Evolutionary conservation across 1,284 basidiomycete genomes (phyloP), one percentile per base, ranked within the genome.

Genomic region (Rhizoctonia solani): DNA sequence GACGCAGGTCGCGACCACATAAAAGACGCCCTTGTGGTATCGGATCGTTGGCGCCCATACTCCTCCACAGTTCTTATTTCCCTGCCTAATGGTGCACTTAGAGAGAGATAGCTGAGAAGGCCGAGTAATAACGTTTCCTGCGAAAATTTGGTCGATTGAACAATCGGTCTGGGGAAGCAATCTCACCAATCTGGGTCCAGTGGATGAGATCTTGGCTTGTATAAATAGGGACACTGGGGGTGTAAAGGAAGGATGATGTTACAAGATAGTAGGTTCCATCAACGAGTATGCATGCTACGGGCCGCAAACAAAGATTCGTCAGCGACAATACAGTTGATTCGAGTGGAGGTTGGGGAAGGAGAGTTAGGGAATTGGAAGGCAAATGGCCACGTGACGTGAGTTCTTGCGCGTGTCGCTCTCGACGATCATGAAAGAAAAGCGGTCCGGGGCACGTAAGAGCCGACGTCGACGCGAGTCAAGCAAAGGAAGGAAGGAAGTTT

Each of bases 241-340:
- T 69, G 50, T 66, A 68, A 46, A 68, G 67, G 46, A 69, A 69
- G 5, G 69, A 66, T 4, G 69, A 65, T n/a, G 69, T 58, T 21
- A 66, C 68, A 39, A 68, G 68, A 42, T 68, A 70, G 61, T 63
- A 70, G 23, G 50, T 66, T 11, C 61, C 69, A 21, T 68, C 54
- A 34, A 72, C 72, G 61, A 39, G 71, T 55, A 42, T 70, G 67
- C 32, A 70, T 67, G 66, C 59, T 65, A 44, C 19, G 21, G 11
- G 13, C 8, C 11, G 44, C 8, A 19, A 19, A 14, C 21, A 39
- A 39, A 8, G 16, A 8, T 39, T 16, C 9, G 16, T 39, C 37
- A 39, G n/a, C n/a, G n/a, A 39, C 37, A 16, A 39, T 39, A 39
- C 9, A 16, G 37, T 8, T 39, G 37, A 39, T 39, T n/a, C n/a